Conservation (phyloP, 495 filamentous ascomycete species). For the Geoglossum glabrum region DNA sequence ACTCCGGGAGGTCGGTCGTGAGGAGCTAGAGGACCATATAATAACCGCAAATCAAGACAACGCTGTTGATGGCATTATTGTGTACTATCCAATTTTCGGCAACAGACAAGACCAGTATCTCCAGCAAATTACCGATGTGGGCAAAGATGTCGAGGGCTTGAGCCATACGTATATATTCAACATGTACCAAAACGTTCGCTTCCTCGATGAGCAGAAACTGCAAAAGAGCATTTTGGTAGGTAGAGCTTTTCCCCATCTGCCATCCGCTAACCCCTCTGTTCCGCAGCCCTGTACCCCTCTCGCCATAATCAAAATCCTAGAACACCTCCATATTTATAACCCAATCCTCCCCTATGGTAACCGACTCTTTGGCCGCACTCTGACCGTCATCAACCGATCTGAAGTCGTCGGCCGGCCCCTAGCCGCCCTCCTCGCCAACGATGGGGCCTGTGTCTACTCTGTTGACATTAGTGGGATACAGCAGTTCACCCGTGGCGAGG, state of each 20-base stretch:
- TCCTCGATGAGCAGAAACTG: conserved; percentile 57
- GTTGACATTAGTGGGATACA: conserved; percentile 89
- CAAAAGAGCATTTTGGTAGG: conserved; percentile 65
- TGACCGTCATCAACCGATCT: conserved; percentile 85
- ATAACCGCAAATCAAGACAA: conserved; percentile 61
- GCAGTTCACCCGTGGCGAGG: conserved; percentile 69
- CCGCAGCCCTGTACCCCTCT: conserved; percentile 68
- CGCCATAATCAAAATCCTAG: conserved; percentile 87
- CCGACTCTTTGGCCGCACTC: conserved; percentile 70
- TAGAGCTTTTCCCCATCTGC: too few species aligned
- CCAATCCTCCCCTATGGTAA: conserved; percentile 88
- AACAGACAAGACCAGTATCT: conserved; percentile 76
- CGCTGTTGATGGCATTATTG: conserved; percentile 75
- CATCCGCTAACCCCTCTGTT: too few species aligned
- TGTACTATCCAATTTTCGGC: conserved; percentile 96
- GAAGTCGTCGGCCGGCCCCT: conserved; percentile 90
- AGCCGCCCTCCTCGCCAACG: conserved; percentile 88
- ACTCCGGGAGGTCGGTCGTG: conserved; percentile 61
- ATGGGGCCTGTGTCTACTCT: conserved; percentile 85
- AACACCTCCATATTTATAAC: conserved; percentile 91
- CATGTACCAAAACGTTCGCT: conserved; percentile 97
- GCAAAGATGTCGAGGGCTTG: conserved; percentile 91
- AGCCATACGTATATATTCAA: conserved; percentile 91
- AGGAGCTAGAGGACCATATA: conserved; percentile 72
- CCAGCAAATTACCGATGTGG: conserved; percentile 75